A percentile compares a stretch with the other conserved stretches of the same genome.
Conservation (phyloP, 2,329 filamentous ascomycete species). For the Metarhizium sp. region DNA sequence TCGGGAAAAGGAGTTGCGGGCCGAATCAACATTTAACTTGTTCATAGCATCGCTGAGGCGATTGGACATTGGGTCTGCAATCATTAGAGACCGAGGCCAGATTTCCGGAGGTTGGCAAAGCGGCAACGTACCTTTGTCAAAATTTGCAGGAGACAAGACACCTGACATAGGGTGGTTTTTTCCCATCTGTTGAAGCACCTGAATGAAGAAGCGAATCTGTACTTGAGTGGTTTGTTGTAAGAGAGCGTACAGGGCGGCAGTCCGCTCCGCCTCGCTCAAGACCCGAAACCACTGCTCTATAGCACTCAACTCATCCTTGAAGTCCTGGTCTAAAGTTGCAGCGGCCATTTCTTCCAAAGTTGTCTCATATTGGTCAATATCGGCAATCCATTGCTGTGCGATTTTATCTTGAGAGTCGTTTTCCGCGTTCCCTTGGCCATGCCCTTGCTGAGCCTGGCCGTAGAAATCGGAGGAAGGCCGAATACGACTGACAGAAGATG, state of each 20-base stretch:
- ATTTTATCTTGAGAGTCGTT: slow-evolving; percentile 82
- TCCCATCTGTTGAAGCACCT: slow-evolving; percentile 97
- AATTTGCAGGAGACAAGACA: slow-evolving; percentile 86
- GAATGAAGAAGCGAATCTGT: slow-evolving; percentile 98
- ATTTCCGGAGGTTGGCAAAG: neutral
- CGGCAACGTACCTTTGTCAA: slow-evolving; percentile 71
- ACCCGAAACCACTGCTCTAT: slow-evolving; percentile 99
- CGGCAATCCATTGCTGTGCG: slow-evolving; percentile 96
- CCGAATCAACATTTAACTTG: slow-evolving; percentile 80
- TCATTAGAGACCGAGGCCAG: slow-evolving; percentile 8
- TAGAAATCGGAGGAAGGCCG: slow-evolving; percentile 94
- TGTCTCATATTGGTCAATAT: slow-evolving; percentile 98
- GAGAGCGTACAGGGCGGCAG: slow-evolving; percentile 87
- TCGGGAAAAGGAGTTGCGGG: slow-evolving; percentile 77
- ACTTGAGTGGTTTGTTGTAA: slow-evolving; percentile 98
- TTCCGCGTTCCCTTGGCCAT: slow-evolving; percentile 59
- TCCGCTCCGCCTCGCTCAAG: slow-evolving; percentile 90
- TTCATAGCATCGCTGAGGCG: slow-evolving; percentile 94
- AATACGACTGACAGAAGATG: slow-evolving; percentile 67
- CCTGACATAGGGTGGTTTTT: slow-evolving; percentile 97
- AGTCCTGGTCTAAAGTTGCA: slow-evolving; percentile 96
- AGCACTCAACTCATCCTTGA: slow-evolving; percentile 97
- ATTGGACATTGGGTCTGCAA: slow-evolving; percentile 87
- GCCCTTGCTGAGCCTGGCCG: slow-evolving; percentile 62
- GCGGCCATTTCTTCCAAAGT: slow-evolving; percentile 98